Evolutionary conservation across 768 basidiomycete genomes (phyloP).

Genomic region (Russula sp.): DNA sequence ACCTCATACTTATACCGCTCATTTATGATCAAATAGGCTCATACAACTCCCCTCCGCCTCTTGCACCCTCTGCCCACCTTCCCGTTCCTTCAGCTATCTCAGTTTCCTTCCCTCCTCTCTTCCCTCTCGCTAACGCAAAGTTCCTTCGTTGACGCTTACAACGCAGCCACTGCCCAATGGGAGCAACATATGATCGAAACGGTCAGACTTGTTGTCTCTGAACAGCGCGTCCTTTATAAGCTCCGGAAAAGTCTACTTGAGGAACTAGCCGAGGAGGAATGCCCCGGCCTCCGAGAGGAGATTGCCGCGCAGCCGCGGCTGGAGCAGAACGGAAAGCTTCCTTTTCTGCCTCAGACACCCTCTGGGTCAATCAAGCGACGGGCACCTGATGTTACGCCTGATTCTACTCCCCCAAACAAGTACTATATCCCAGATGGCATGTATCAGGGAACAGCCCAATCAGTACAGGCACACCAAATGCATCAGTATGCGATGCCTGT

Average conservation of each 20-base stretch:
- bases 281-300: slow-evolving; percentile 51
- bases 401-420: slow-evolving; percentile 22
- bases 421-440: slow-evolving; percentile 19
- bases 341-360: slow-evolving; percentile 18
- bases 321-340: slow-evolving; percentile 14
- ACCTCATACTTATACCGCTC: neutral
- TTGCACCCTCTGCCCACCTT: slow-evolving; percentile 45
- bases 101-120: slow-evolving; percentile 44
- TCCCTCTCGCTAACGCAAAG: slow-evolving; percentile 48
- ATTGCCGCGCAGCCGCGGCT: slow-evolving; percentile 40
- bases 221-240: slow-evolving; percentile 59
- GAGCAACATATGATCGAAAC: slow-evolving; percentile 58
- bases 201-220: slow-evolving; percentile 52
- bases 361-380: slow-evolving; percentile 19
- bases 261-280: slow-evolving; percentile 52
- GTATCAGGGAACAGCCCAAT: slow-evolving; percentile 14
- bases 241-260: slow-evolving; percentile 53
- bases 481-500: slow-evolving; percentile 19
- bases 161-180: slow-evolving; percentile 51
- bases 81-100: slow-evolving; percentile 56
- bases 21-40: slow-evolving; percentile 18
- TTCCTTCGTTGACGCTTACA: slow-evolving; percentile 59
- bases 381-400: slow-evolving; percentile 19
- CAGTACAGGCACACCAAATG: slow-evolving; percentile 7
- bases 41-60: slow-evolving; percentile 25